These are phyloP conservation scores for Heterobasidion annosum DNA, from an alignment of 1,284 basidiomycete genomes.

Conservation along the genomic window DNA sequence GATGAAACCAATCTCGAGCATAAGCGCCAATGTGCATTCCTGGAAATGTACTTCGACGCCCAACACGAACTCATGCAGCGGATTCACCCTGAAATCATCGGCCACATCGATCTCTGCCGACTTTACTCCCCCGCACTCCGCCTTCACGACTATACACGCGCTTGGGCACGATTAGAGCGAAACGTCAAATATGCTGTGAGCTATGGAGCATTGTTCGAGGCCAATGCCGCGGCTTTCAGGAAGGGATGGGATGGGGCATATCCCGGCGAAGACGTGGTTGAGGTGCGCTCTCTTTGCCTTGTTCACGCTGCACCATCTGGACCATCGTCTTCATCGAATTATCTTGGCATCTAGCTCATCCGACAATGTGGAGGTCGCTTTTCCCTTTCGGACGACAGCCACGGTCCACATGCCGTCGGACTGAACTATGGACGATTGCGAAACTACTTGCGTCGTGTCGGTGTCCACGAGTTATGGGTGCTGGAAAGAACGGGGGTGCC, in stretches of 20 bases:
- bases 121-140: constrained; percentile 61
- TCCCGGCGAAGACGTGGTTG: constrained; percentile 70
- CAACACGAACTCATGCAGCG: constrained; percentile 64
- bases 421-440: constrained; percentile 71
- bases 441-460: constrained; percentile 57
- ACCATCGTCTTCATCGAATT: constrained; percentile 2
- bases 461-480: constrained; percentile 67
- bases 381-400: constrained; percentile 92
- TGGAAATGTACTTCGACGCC: constrained; percentile 74
- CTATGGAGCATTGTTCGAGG: constrained; percentile 92
- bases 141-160: constrained; percentile 44
- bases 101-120: constrained; percentile 88
- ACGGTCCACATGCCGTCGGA: constrained; percentile 84
- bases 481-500: constrained; percentile 27
- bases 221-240: constrained; percentile 87
- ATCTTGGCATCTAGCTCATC: constrained; percentile 49
- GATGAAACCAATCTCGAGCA: constrained; percentile 12
- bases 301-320: not conserved
- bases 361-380: constrained; percentile 60
- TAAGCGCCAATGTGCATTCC: constrained; percentile 33
- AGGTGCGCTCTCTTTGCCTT: constrained; percentile 38
- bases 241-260: constrained; percentile 88
- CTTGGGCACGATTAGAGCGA: constrained; percentile 61
- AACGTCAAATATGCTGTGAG: constrained; percentile 70
- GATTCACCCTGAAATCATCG: constrained; percentile 84